These are phyloP conservation scores for Thelephora ganbajun DNA, from an alignment of 768 basidiomycete species.

Conservation along the genomic window DNA sequence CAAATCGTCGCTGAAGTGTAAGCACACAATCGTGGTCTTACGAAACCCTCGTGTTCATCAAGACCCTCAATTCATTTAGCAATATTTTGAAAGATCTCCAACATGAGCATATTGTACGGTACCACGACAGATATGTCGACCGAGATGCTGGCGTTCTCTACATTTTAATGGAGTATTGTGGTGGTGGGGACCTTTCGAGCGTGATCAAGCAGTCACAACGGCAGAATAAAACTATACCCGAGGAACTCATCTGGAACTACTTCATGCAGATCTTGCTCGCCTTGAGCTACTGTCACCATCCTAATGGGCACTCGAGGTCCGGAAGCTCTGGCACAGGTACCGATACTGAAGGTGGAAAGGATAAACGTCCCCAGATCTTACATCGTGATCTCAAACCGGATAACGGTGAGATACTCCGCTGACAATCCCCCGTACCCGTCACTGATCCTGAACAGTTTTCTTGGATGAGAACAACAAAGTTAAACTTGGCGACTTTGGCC, in stretches of 20 bases:
- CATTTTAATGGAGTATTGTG: conserved; percentile 99
- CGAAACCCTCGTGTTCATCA: not conserved
- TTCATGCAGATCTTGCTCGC: conserved; percentile 89
- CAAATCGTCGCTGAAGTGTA: conserved; percentile 98
- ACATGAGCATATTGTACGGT: conserved; percentile 93
- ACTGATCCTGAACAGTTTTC: conserved; percentile 48
- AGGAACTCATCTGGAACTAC: conserved; percentile 93
- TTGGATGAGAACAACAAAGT: conserved; percentile 74
- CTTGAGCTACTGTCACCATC: conserved; percentile 86
- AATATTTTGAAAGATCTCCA: conserved; percentile 94
- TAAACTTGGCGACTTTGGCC: conserved; percentile 94
- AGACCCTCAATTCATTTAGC: conserved; percentile 25
- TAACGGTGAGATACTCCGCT: conserved; percentile 49
- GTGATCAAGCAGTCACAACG: conserved; percentile 72
- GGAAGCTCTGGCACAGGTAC: conserved; percentile 22
- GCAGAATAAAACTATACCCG: conserved; percentile 60
- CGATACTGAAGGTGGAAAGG: conserved; percentile 25
- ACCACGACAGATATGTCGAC: conserved; percentile 87
- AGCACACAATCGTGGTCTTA: conserved; percentile 17
- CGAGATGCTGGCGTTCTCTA: conserved; percentile 83
- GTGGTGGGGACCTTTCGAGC: conserved; percentile 84
- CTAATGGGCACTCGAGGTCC: conserved; percentile 32
- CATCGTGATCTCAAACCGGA: conserved; percentile 97
- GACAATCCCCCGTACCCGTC: not conserved
- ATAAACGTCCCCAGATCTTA: conserved; percentile 60